These are phyloP conservation scores for Phellinidium pouzarii DNA, from an alignment of 1,284 basidiomycete genomes.

Conservation along the genomic window DNA sequence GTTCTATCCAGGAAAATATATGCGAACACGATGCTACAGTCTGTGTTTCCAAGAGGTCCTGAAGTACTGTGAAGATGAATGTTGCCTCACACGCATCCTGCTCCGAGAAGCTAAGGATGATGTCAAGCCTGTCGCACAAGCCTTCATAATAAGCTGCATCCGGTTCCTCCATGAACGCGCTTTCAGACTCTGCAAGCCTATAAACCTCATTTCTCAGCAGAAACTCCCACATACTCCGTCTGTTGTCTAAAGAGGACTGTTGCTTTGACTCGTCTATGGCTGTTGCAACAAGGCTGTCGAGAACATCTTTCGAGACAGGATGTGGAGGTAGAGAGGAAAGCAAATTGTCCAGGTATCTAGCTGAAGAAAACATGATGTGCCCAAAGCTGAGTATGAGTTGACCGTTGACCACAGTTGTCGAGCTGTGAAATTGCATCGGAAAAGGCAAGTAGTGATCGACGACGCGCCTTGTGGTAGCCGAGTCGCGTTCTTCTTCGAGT, in stretches of 20 bases:
- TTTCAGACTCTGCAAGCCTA: constrained; percentile 64
- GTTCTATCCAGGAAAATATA: constrained; percentile 81
- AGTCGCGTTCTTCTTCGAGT: too few relatives aligned
- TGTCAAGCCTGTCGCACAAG: constrained; percentile 58
- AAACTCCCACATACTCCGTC: constrained; percentile 67
- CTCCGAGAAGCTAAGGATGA: constrained; percentile 67
- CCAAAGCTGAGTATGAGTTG: not conserved
- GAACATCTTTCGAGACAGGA: constrained; percentile 38
- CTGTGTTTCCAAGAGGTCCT: constrained; percentile 75
- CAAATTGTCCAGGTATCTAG: constrained; percentile 38
- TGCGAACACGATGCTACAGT: constrained; percentile 76
- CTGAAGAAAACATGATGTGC: constrained; percentile 33
- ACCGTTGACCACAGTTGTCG: too few relatives aligned
- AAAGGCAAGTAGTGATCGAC: too few relatives aligned
- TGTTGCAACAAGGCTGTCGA: constrained; percentile 44
- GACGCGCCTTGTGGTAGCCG: too few relatives aligned
- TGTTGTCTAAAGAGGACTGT: constrained; percentile 45
- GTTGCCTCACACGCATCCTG: constrained; percentile 50
- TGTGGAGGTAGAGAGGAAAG: constrained; percentile 45
- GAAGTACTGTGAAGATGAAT: constrained; percentile 58
- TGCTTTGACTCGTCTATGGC: constrained; percentile 39
- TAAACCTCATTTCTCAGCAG: constrained; percentile 63
- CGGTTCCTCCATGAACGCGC: constrained; percentile 42
- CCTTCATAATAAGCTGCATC: constrained; percentile 50
- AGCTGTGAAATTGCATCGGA: too few relatives aligned